Evolutionary conservation across 345 rosid genomes (phyloP), one percentile per base, ranked within the genome.

Genomic region (Lagerstroemia speciosa): DNA sequence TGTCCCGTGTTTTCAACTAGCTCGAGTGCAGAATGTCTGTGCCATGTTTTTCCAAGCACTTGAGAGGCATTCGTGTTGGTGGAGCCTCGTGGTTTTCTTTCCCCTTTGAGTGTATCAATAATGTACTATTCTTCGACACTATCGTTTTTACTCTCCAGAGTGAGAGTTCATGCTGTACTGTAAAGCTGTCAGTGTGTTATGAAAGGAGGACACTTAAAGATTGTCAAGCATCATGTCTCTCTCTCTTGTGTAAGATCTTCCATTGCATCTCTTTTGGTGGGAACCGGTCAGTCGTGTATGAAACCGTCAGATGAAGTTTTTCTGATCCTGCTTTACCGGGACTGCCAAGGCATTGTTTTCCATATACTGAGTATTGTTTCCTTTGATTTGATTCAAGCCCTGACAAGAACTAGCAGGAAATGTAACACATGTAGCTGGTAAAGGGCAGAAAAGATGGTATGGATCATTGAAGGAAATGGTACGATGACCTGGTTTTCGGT

Each of bases 31-130:
- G 75, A 65, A 66, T 63, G 27, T 55, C 20, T 64, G 69, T 74
- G 17, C 70, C 19, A 33, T 60, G 76, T 73, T 79, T 80, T 79
- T 81, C 67, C 69, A 71, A 81, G 84, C 70, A 66, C 52, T 46
- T 17, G 64, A 58, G 33, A 67, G 62, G 71, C 70, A 58, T 12
- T 62, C 40, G 53, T 62, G 71, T 67, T 78, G 40, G 64, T 65
- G 29, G 74, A 72, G 72, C 72, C 11, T 9, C 46, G 55, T 69
- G 67, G 24, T 53, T 75, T 75, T 81, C 73, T 78, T 70, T 77
- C 80, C 72, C 77, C 48, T 41, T 64, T 20, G 37, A 30, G 30
- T 16, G 67, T 29, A n/a, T 40, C 61, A 6, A 37, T 36, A 6
- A 6, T 22, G 15, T 52, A 19, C 50, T 27, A 16, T 3, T 48